phyloP scores from a whole-genome alignment of 2,329 filamentous ascomycete species.

The Claviceps maximensis region DNA sequence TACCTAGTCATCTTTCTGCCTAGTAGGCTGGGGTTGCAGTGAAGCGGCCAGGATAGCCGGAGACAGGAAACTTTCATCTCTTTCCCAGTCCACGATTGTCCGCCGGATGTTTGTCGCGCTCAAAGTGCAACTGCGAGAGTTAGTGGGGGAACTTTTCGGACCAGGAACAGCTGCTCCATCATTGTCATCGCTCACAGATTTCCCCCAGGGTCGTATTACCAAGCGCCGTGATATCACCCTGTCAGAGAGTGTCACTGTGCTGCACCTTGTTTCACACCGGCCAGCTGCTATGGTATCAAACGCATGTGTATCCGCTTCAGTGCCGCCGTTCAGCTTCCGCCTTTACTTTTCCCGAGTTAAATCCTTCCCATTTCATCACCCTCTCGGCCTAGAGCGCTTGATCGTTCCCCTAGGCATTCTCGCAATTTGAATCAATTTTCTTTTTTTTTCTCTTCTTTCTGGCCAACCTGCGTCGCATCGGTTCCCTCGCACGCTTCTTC shows the following conservation, averaged over 20 bases:
- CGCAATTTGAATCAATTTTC: neutral
- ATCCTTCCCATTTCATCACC: neutral
- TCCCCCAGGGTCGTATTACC: constrained; percentile 34
- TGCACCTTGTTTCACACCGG: constrained; percentile 36
- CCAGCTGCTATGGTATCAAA: constrained; percentile 18
- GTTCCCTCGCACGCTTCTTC: neutral
- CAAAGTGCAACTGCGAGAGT: constrained; percentile 32
- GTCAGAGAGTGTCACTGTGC: constrained; percentile 32
- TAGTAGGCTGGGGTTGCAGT: neutral
- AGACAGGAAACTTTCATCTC: constrained; percentile 4
- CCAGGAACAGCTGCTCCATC: constrained; percentile 21
- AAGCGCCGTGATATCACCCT: constrained; percentile 10
- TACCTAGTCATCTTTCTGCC: neutral
- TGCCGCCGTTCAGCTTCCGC: neutral
- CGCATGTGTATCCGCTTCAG: constrained; percentile 3
- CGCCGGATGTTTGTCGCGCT: constrained; percentile 19
- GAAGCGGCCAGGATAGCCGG: constrained; percentile 9
- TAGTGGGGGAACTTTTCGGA: constrained; percentile 1
- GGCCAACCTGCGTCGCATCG: neutral
- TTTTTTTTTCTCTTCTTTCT: neutral
- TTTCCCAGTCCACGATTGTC: constrained; percentile 3
- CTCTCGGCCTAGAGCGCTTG: neutral
- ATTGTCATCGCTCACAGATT: constrained; percentile 27
- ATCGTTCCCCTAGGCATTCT: neutral
- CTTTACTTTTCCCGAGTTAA: neutral